Percentiles rank a stretch among this genome's conserved stretches.
These are phyloP conservation scores for Pyrenula aspistea DNA, from an alignment of 495 filamentous ascomycete species.

Conservation along the genomic window DNA sequence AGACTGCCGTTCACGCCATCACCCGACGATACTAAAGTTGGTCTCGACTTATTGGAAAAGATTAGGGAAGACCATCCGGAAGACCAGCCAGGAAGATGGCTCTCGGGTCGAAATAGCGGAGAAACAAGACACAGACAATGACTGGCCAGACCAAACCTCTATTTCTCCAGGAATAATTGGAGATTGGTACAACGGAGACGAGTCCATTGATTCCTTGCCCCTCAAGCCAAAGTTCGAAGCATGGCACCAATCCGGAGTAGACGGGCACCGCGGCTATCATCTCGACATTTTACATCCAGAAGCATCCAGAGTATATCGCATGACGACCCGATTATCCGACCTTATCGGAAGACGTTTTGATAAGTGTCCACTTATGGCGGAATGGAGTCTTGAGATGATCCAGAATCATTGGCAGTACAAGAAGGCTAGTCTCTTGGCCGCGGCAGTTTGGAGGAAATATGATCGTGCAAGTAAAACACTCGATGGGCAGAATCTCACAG, in stretches of 20 bases:
- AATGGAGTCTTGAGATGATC: not conserved
- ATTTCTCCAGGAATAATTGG: no score
- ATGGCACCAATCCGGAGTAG: not conserved
- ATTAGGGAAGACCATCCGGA: no score
- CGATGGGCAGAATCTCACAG: not conserved
- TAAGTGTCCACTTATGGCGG: not conserved
- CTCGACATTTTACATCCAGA: not conserved
- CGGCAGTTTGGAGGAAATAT: not conserved
- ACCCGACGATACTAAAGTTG: no score
- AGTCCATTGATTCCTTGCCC: no score
- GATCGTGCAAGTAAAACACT: not conserved
- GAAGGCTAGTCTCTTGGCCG: not conserved
- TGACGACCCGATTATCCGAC: not conserved
- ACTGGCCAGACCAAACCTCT: no score
- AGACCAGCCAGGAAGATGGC: no score
- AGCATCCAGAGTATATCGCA: not conserved
- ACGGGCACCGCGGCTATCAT: not conserved
- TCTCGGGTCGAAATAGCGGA: no score
- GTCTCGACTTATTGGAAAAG: no score
- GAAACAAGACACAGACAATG: no score
- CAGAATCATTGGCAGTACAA: not conserved
- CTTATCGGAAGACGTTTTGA: not conserved
- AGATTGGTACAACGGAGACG: no score
- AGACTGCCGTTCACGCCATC: no score
- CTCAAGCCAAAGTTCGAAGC: not conserved